Evolutionary conservation across 2,329 filamentous ascomycete genomes (phyloP), one percentile per base, ranked within the genome.

Genomic region (Cytospora piceicola): DNA sequence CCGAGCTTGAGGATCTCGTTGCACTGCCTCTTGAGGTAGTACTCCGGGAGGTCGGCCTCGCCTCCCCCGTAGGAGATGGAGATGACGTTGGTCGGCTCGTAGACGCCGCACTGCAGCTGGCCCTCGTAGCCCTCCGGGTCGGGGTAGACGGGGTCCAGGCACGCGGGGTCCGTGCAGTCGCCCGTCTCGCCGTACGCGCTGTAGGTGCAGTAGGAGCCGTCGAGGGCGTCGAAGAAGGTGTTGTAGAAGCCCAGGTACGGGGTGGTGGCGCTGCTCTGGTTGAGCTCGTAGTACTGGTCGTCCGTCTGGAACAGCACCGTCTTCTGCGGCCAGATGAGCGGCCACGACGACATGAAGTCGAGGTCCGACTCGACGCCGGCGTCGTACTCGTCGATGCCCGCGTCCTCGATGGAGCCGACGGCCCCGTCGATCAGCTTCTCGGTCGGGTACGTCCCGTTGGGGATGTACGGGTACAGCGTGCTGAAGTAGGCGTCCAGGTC

Each of bases 41-140:
- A 73, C 5, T 77, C 70, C 0, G 83, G 81, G 9, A 83, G 74
- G 5, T 80, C 78, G 20, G 73, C 72, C 70, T 86, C 82, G 30
- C 80, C 76, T 46, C 79, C 78, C 27, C 82, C 83, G 66, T 84
- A 84, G 0, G 81, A 83, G 57, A 84, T 80, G 12, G 77, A 79
- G 56, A 82, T 78, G n/a, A 85, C 82, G 65, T 85, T 83, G 1
- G 82, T 81, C 4, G 81, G 79, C 70, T 81, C 79, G 73, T 68
- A 69, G 5, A 63, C 66, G 52, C 71, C 71, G 67, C 73, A 78
- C 64, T 73, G 73, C 5, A 77, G 72, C 65, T 75, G 70, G 15
- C 81, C 81, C 61, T 80, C 79, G 74, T 85, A 86, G 9, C 83
- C 84, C 75, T 75, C 72, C 3, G 77, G 74, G 68, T 84, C 78